Conservation (phyloP, 2,329 filamentous ascomycete species). For the Fusarium xyrophilum region DNA sequence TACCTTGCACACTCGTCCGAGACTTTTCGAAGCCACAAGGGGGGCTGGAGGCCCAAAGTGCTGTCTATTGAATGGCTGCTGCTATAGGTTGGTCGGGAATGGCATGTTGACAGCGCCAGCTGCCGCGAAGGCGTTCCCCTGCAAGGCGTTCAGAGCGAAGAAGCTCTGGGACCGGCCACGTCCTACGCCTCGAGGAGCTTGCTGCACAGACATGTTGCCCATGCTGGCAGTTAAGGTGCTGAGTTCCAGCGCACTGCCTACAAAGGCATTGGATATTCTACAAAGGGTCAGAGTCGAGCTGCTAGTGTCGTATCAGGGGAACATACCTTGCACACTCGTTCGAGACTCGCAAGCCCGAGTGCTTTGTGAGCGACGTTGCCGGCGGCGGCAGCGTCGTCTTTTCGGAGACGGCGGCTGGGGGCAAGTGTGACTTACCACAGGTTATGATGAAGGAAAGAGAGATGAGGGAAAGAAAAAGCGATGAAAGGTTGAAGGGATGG, state of each 20-base stretch:
- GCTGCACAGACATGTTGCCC: slow-evolving; percentile 22
- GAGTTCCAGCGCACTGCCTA: neutral
- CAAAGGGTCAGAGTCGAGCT: neutral
- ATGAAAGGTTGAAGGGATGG: neutral
- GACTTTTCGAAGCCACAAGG: no score
- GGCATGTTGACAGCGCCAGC: slow-evolving; percentile 10
- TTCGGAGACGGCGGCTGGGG: neutral
- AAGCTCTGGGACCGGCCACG: neutral
- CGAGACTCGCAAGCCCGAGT: neutral
- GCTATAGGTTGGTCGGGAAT: slow-evolving; percentile 14
- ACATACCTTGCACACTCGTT: neutral
- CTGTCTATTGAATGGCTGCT: slow-evolving; percentile 32
- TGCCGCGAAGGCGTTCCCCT: neutral
- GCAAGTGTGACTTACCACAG: neutral
- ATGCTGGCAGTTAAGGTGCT: neutral
- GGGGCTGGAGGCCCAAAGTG: neutral
- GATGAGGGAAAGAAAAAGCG: neutral
- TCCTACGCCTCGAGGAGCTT: rapidly evolving
- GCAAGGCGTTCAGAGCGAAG: slow-evolving; percentile 40
- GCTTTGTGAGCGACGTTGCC: neutral
- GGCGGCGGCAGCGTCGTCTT: no score
- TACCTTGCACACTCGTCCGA: neutral
- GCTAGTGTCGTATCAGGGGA: neutral
- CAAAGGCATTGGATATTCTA: neutral
- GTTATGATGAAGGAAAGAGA: neutral